Base-by-base conservation (phyloP, 2,329 filamentous ascomycete genomes). In the Dendryphion nanum region DNA sequence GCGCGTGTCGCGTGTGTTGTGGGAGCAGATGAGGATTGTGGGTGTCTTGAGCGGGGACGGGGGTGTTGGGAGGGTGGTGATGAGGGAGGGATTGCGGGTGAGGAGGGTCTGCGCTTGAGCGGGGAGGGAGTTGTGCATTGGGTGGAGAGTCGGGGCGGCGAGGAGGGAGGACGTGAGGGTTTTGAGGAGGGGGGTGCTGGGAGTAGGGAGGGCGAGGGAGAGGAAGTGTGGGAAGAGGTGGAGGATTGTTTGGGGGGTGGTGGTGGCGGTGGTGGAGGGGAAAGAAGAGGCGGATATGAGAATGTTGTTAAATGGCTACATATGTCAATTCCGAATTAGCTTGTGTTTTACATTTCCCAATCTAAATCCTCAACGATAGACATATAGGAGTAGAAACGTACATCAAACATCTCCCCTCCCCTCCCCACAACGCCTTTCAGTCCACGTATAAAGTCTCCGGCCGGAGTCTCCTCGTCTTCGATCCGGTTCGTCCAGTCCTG, bases 401-500 rank as follows among this genome's bases (percentile, higher is more conserved):
- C 72, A 63, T 74, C 69, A 37, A 64, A 69, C 32, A 59, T 68
- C 48, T 65, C 63, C 13, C 71, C 68, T 7, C 66, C 64, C 44
- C 57, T 62, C 4, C 68, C 66, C 14, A 74, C 54, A 3, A 68
- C 51, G 31, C 56, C 75, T 61, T 87, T 91, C 41, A 96, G 63
- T 38, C 86, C 82, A 24, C 83, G 81, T 5, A 83, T 81, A 14
- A 90, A 73, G 12, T 65, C 67, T 18, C 71, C 61, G 4, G 55
- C 61, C 3, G 68, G 61, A 21, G 67, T 61, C 13, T 83, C 79
- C 42, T 94, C 89, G 31, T 95, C 83, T 61, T 95, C 89, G 45
- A 96, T 94, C 40, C 80, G 79, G 57, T 85, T 90, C 18, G 76
- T 73, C 90, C 90, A 96, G 67, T 95, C 86, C 19, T 76, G 69